phyloP scores from a whole-genome alignment of 352 stramenopile species.

The Globisporangium cystogenes region DNA sequence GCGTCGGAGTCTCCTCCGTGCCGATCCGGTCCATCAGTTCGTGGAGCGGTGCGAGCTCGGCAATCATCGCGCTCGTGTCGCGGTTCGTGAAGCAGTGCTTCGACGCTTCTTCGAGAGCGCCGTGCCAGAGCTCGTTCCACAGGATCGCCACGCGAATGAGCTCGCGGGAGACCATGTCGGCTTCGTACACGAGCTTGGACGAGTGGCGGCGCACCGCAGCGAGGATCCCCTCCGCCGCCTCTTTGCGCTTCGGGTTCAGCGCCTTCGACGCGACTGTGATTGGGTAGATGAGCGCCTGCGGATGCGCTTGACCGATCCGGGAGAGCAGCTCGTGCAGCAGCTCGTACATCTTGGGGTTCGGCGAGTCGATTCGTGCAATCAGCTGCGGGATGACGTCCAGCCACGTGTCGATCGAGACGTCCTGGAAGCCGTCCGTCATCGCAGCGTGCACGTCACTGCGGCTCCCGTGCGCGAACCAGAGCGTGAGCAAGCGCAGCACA shows the following conservation, averaged over 20 bases:
- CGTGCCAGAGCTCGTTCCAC: slow-evolving; percentile 99
- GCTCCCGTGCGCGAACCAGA: slow-evolving; percentile 98
- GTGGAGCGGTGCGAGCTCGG: slow-evolving; percentile 94
- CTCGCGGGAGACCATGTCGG: slow-evolving; percentile 93
- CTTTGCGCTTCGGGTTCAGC: slow-evolving; percentile 85
- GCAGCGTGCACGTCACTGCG: slow-evolving; percentile 83
- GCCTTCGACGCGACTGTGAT: slow-evolving; percentile 97
- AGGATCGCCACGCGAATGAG: slow-evolving; percentile 99
- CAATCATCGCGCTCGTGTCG: slow-evolving; percentile 96
- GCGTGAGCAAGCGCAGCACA: slow-evolving; percentile 97
- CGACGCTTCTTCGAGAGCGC: slow-evolving; percentile 96
- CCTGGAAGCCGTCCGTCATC: slow-evolving; percentile 86
- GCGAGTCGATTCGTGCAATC: slow-evolving; percentile 91
- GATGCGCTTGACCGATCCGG: slow-evolving; percentile 92
- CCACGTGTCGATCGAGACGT: slow-evolving; percentile 97
- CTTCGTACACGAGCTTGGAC: slow-evolving; percentile 96
- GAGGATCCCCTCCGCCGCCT: slow-evolving; percentile 94
- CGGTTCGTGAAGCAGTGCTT: slow-evolving; percentile 97
- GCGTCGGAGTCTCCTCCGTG: slow-evolving; percentile 69
- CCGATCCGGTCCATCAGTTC: slow-evolving; percentile 80
- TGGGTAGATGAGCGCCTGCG: slow-evolving; percentile 99
- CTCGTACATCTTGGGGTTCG: slow-evolving; percentile 73
- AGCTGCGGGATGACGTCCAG: slow-evolving; percentile 98
- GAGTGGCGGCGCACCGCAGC: slow-evolving; percentile 93
- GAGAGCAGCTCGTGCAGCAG: slow-evolving; percentile 87